Evolutionary conservation across 208 protist species (phyloP), one percentile per base, ranked within the genome.

Genomic region (Trypanosoma conorhini): DNA sequence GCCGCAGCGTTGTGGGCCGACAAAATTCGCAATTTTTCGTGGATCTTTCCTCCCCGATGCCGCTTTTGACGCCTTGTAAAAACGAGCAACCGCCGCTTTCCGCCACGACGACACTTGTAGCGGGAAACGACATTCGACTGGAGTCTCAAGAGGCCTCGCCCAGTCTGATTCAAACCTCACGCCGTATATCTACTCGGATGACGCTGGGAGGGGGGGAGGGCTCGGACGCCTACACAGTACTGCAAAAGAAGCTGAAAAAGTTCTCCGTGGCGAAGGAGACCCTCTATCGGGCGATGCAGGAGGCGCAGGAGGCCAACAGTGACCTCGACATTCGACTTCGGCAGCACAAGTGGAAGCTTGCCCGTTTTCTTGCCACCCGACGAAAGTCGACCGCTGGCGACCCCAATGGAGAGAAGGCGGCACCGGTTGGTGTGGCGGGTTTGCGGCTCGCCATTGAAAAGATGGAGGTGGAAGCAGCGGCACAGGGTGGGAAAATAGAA

Each of bases 331-430:
- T 86, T 8, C 70, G 82, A 68, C 79, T 94, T 26, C 86, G 89
- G 10, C 75, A 90, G 63, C 64, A 83, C 38, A 85, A 90, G 66
- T 92, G 86, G 86, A 87, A 86, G 50, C 81, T 94, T 8, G 85
- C 82, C 0, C 83, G 74, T 7, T 92, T 91, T 56, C 67, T 94
- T n/a, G 78, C 81, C 26, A 87, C 80, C 48, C 74, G 76, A 51
- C 52, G 59, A 48, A 57, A 30, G 10, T 24, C 5, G 38, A 19
- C 17, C n/a, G 13, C 26, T 57, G n/a, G 17, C 19, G 64, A 44
- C 19, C 9, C 24, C 4, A 22, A 54, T 61, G 51, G 4, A 15
- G 72, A 31, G 60, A 40, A 35, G 15, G 59, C 55, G 21, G 76
- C 78, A 0, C 74, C 85, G 13, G 76, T 94, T 1, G 88, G 88